Percentiles rank a stretch among this genome's conserved stretches.
Evolutionary conservation across 371 early-diverging fungal genomes (phyloP).

Genomic region (Mycotypha africana): DNA sequence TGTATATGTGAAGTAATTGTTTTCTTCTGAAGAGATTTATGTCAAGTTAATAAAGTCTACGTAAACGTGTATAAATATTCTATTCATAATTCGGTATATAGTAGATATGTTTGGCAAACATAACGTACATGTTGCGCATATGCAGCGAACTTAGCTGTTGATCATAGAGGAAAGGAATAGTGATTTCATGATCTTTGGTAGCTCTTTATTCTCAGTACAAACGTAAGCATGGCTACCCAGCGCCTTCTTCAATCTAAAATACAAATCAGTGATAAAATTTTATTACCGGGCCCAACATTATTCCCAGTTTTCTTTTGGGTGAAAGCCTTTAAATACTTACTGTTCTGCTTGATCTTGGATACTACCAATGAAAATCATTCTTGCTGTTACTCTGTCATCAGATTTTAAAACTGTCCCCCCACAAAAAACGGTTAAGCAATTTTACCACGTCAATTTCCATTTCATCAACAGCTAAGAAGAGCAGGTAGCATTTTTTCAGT

Average conservation of each 20-base stretch:
- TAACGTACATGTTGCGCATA: too few relatives aligned
- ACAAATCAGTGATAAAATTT: not conserved
- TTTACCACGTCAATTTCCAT: too few relatives aligned
- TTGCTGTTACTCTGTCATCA: conserved; percentile 63
- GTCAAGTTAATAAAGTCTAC: too few relatives aligned
- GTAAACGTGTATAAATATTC: too few relatives aligned
- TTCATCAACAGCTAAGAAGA: too few relatives aligned
- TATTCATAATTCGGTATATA: too few relatives aligned
- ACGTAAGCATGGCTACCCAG: conserved; percentile 63
- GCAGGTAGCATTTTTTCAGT: too few relatives aligned
- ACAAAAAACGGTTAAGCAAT: too few relatives aligned
- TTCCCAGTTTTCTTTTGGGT: not conserved
- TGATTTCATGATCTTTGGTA: conserved; percentile 77
- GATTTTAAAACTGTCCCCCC: conserved; percentile 62
- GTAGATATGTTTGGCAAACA: too few relatives aligned
- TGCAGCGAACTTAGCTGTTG: conserved; percentile 45
- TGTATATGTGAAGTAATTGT: too few relatives aligned
- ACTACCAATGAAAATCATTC: conserved; percentile 70
- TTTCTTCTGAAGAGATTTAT: too few relatives aligned
- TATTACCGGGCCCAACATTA: not conserved
- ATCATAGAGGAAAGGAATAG: conserved; percentile 72
- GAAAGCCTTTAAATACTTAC: conserved; percentile 30
- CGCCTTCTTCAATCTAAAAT: conserved; percentile 50
- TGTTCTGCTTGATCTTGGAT: conserved; percentile 61
- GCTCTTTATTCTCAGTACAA: conserved; percentile 71